Conservation (phyloP, 805 yeast genomes). For the Yarrowia deformans region DNA sequence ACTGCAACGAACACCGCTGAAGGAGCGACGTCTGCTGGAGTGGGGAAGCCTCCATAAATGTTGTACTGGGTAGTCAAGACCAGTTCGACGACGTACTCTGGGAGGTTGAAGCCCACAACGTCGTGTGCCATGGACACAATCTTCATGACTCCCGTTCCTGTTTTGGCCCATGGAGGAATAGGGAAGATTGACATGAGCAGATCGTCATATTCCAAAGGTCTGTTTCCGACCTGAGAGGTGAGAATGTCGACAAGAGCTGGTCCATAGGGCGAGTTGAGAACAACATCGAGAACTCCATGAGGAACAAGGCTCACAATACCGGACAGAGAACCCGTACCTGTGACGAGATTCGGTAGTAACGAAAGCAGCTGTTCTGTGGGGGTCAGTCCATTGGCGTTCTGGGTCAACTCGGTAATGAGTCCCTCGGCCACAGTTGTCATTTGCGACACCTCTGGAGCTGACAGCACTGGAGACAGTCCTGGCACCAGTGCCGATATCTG, state of each 20-base stretch:
- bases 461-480: conserved; percentile 1
- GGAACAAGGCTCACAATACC: conserved; percentile 5
- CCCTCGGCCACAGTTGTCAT: neutral
- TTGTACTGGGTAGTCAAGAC: conserved; percentile 47
- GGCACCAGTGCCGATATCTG: conserved; percentile 10
- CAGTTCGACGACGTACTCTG: neutral
- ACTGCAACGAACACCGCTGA: conserved; percentile 62
- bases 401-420: neutral
- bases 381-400: conserved; percentile 1
- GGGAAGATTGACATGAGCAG: conserved; percentile 28
- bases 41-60: conserved; percentile 69
- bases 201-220: conserved; percentile 23
- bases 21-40: conserved; percentile 62
- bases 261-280: conserved; percentile 34
- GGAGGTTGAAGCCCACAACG: conserved; percentile 12
- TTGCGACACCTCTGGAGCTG: conserved; percentile 16
- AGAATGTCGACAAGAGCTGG: conserved; percentile 6
- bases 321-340: conserved; percentile 8
- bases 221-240: conserved; percentile 5
- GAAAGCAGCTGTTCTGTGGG: conserved; percentile 14
- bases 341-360: conserved; percentile 8
- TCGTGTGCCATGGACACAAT: conserved; percentile 20
- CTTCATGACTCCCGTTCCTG: conserved; percentile 33
- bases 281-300: neutral
- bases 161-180: conserved; percentile 22